phyloP scores from a whole-genome alignment of 2,329 filamentous ascomycete genomes.

The Lasiodiplodia sp. region DNA sequence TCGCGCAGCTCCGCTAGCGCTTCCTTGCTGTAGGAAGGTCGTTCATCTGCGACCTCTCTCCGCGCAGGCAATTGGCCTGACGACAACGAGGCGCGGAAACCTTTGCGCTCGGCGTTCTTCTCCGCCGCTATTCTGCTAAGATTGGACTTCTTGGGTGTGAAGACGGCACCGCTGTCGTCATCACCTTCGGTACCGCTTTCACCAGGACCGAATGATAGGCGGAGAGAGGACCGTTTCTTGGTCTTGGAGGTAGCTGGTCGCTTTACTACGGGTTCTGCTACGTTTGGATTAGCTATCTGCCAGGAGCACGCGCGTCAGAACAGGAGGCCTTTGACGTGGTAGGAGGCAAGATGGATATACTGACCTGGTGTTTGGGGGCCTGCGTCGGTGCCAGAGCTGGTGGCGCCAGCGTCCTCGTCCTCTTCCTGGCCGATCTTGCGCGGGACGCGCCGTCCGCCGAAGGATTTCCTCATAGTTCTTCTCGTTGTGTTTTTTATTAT shows the following conservation, averaged over 20 bases:
- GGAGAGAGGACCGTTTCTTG: slow-evolving; percentile 76
- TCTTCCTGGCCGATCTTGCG: slow-evolving; percentile 79
- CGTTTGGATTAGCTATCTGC: slow-evolving; percentile 52
- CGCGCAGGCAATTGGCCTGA: slow-evolving; percentile 58
- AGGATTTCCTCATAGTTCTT: slow-evolving; percentile 63
- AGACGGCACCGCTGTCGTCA: slow-evolving; percentile 63
- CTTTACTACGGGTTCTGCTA: slow-evolving; percentile 60
- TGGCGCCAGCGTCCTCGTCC: slow-evolving; percentile 40
- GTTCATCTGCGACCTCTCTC: slow-evolving; percentile 59
- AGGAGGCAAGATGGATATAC: slow-evolving; percentile 34
- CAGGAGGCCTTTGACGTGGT: slow-evolving; percentile 1
- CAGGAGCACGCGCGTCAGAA: slow-evolving; percentile 31
- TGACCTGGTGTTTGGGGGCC: slow-evolving; percentile 51
- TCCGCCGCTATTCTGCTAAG: slow-evolving; percentile 71
- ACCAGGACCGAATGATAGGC: slow-evolving; percentile 77
- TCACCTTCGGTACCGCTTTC: slow-evolving; percentile 64
- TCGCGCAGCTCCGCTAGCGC: slow-evolving; percentile 85
- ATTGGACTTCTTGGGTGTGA: slow-evolving; percentile 68
- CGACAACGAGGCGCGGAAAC: slow-evolving; percentile 54
- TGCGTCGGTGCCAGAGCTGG: slow-evolving; percentile 42
- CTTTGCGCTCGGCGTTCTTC: slow-evolving; percentile 69
- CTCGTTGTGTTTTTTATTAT: background rate
- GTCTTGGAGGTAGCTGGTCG: slow-evolving; percentile 58
- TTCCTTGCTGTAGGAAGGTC: slow-evolving; percentile 84
- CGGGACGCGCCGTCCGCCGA: slow-evolving; percentile 69